Evolutionary conservation across 2,329 filamentous ascomycete genomes (phyloP).

Genomic region (Hypoxylon sp.): DNA sequence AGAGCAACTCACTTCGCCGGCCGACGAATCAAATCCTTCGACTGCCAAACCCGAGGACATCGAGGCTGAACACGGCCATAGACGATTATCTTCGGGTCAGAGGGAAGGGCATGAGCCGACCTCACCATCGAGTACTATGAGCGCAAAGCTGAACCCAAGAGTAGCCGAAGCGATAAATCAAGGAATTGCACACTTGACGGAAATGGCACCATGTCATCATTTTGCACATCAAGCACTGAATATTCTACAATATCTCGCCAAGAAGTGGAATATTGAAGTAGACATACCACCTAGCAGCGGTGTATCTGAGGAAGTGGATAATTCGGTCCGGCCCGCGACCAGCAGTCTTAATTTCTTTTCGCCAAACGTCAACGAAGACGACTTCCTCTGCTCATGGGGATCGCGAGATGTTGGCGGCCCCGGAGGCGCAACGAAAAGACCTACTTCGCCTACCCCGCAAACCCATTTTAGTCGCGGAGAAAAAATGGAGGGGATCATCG

Average conservation of each 20-base stretch:
- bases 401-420: constrained; percentile 21
- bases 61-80: constrained; percentile 17
- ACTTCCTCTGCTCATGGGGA: constrained; percentile 60
- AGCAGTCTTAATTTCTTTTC: constrained; percentile 66
- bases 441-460: constrained; percentile 19
- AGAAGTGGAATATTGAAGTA: constrained; percentile 66
- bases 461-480: constrained; percentile 24
- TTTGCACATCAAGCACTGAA: constrained; percentile 69
- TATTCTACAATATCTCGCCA: constrained; percentile 65
- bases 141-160: constrained; percentile 49
- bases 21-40: constrained; percentile 35
- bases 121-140: constrained; percentile 34
- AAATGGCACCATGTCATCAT: constrained; percentile 69
- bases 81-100: constrained; percentile 21
- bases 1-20: constrained; percentile 35
- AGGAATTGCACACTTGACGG: constrained; percentile 64
- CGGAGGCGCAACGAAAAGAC: constrained; percentile 11
- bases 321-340: constrained; percentile 56
- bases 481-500: constrained; percentile 40
- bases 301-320: constrained; percentile 49
- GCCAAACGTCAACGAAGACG: constrained; percentile 57
- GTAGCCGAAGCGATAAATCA: constrained; percentile 59
- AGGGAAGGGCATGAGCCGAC: constrained; percentile 18
- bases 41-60: constrained; percentile 33
- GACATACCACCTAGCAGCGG: constrained; percentile 49